These are phyloP conservation scores for Apophysomyces variabilis DNA, from an alignment of 371 early-diverging fungal genomes.

Conservation along the genomic window DNA sequence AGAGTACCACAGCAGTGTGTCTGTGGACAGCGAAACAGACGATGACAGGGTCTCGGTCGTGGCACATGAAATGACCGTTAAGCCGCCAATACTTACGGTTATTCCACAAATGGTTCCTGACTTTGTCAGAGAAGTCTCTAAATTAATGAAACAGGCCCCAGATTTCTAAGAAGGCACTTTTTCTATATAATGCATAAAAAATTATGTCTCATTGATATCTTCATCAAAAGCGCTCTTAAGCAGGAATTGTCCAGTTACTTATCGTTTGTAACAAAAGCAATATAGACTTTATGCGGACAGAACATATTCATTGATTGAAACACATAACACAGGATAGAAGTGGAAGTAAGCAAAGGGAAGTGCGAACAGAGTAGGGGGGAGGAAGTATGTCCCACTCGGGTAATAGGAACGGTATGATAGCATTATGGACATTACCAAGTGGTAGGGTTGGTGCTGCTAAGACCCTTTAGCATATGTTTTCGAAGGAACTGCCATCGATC, in stretches of 20 bases:
- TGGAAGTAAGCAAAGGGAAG: background rate
- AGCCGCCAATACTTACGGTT: slow-evolving; percentile 22
- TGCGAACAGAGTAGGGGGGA: background rate
- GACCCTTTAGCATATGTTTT: slow-evolving; percentile 17
- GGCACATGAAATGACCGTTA: slow-evolving; percentile 23
- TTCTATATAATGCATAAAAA: background rate
- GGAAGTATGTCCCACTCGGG: background rate
- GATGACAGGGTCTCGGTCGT: slow-evolving; percentile 7
- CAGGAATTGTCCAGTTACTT: too few species aligned
- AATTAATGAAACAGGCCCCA: slow-evolving; percentile 8
- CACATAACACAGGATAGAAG: too few species aligned
- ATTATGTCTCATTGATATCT: background rate
- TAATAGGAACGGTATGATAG: background rate
- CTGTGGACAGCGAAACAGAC: slow-evolving; percentile 17
- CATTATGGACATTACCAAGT: background rate
- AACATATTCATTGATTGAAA: too few species aligned
- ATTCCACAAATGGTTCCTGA: slow-evolving; percentile 27
- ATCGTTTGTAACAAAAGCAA: too few species aligned
- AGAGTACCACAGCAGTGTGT: slow-evolving; percentile 14
- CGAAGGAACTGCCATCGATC: slow-evolving; percentile 30
- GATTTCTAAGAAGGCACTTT: background rate
- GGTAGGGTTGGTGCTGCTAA: background rate
- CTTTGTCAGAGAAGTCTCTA: slow-evolving; percentile 20
- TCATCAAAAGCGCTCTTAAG: too few species aligned
- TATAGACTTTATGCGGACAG: too few species aligned